A percentile compares a stretch with the other conserved stretches of the same genome.
Evolutionary conservation across 768 basidiomycete species (phyloP).

Genomic region (Termitomyces titanicus): DNA sequence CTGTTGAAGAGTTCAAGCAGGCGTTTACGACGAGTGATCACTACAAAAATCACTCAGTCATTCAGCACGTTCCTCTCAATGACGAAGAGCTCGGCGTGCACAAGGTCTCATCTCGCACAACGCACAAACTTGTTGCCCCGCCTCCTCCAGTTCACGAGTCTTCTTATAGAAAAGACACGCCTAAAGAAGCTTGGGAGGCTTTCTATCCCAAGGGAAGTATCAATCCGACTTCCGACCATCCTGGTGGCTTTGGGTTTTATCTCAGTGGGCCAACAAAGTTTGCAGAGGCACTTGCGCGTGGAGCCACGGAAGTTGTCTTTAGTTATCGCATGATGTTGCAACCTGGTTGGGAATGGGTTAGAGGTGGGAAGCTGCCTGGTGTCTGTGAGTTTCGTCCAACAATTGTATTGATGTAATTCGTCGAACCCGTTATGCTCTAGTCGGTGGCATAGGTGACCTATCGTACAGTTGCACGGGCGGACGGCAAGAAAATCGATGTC

Average conservation of each 20-base stretch:
- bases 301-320: constrained; percentile 53
- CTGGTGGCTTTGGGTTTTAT: constrained; percentile 73
- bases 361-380: constrained; percentile 77
- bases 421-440: constrained; percentile 23
- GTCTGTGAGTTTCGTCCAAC: constrained; percentile 42
- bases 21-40: constrained; percentile 41
- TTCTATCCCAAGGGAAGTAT: constrained; percentile 58
- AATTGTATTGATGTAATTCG: background rate
- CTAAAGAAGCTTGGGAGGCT: constrained; percentile 54
- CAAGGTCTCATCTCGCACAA: constrained; percentile 36
- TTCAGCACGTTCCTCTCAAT: constrained; percentile 28
- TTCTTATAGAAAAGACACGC: constrained; percentile 11
- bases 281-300: constrained; percentile 26
- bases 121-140: constrained; percentile 28
- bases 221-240: constrained; percentile 46
- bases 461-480: constrained; percentile 72
- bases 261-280: constrained; percentile 50
- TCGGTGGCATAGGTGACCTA: constrained; percentile 51
- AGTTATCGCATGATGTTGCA: constrained; percentile 68
- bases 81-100: constrained; percentile 49
- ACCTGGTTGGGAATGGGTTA: constrained; percentile 61
- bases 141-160: constrained; percentile 16
- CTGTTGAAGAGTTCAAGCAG: constrained; percentile 18
- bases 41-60: constrained; percentile 14
- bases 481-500: constrained; percentile 54